Percentiles rank a stretch among this genome's conserved stretches.
Conservation (phyloP, 2,329 filamentous ascomycete genomes). For the Talaromyces piceae region DNA sequence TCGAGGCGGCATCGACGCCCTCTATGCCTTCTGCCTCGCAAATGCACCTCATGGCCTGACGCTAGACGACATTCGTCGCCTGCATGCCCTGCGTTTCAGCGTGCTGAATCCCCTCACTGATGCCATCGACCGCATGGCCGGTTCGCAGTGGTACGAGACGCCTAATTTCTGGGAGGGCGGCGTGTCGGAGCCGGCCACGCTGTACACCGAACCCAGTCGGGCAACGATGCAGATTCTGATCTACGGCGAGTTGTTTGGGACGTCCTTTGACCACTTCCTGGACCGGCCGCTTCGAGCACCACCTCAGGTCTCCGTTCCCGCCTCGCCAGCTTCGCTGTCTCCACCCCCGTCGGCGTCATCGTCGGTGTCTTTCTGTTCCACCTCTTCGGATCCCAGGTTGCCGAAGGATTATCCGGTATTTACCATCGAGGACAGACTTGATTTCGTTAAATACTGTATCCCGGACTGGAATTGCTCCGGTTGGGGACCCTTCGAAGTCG, state of each 20-base stretch:
- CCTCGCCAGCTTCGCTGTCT: not conserved
- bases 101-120: conserved; percentile 27
- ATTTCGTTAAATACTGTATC: conserved; percentile 25
- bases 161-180: conserved; percentile 25
- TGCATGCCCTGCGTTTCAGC: conserved; percentile 21
- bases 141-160: conserved; percentile 20
- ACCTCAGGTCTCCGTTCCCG: not conserved
- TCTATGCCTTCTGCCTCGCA: conserved; percentile 23
- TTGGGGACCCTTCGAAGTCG: conserved; percentile 7
- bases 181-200: conserved; percentile 22
- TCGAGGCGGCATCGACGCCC: conserved; percentile 23
- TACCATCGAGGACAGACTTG: conserved; percentile 19
- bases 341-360: not conserved
- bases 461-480: conserved; percentile 16
- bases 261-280: conserved; percentile 18
- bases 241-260: conserved; percentile 25
- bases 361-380: not conserved
- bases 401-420: conserved; percentile 2
- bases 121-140: conserved; percentile 27
- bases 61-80: conserved; percentile 22
- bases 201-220: conserved; percentile 16
- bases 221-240: conserved; percentile 26
- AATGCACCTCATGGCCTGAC: conserved; percentile 22
- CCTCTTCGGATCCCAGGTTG: not conserved
- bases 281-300: not conserved